Evolutionary conservation across 345 rosid species (phyloP).

Genomic region (Sonneratia alba): DNA sequence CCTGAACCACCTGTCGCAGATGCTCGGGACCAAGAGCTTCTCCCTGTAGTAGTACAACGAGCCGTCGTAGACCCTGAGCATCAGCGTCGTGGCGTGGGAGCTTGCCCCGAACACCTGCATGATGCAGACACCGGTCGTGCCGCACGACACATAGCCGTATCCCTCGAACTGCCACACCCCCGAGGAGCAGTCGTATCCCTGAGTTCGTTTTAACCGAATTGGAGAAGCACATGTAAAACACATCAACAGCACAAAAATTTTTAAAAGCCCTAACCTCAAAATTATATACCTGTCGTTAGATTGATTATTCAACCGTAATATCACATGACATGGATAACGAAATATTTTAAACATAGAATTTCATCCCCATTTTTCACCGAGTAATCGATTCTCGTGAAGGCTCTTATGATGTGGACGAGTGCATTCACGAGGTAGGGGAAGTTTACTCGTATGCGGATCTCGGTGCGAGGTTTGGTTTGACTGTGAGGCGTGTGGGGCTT

Average conservation of each 20-base stretch:
- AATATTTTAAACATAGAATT: too few relatives aligned
- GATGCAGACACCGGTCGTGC: constrained; percentile 25
- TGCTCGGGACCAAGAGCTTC: constrained; percentile 9
- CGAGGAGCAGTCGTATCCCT: constrained; percentile 29
- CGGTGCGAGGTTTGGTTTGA: constrained; percentile 16
- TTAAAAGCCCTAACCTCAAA: too few relatives aligned
- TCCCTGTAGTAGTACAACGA: constrained; percentile 17
- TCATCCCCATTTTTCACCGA: too few relatives aligned
- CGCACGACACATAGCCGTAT: constrained; percentile 23
- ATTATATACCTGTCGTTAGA: too few relatives aligned
- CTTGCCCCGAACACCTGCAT: constrained; percentile 32
- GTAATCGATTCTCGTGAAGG: too few relatives aligned
- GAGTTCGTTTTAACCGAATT: neutral
- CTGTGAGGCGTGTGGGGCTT: constrained; percentile 17
- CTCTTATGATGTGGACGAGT: too few relatives aligned
- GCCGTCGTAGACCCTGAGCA: constrained; percentile 32
- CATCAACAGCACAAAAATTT: neutral
- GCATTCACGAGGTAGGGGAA: neutral
- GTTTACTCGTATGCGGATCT: constrained; percentile 19
- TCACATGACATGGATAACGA: too few relatives aligned
- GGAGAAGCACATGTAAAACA: neutral
- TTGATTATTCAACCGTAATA: too few relatives aligned
- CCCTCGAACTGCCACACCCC: constrained; percentile 40
- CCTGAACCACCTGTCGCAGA: constrained; percentile 25
- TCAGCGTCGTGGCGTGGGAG: constrained; percentile 15